Conservation (phyloP, 805 yeast genomes). For the Starmerella apicola region DNA sequence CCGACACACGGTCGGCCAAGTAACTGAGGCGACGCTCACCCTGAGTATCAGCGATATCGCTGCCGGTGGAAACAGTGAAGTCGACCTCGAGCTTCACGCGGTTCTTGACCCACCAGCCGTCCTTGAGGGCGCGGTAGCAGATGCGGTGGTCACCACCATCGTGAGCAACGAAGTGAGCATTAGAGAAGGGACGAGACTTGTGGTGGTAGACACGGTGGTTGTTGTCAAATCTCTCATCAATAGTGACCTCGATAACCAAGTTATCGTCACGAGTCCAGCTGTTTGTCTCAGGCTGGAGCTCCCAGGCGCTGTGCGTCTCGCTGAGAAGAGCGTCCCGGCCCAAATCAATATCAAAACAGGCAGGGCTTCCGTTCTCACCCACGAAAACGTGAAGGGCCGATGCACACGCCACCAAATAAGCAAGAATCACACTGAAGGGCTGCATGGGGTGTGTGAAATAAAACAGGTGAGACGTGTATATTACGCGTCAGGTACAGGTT, state of each 20-base stretch:
- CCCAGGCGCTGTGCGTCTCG: constrained; percentile 58
- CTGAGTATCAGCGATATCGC: constrained; percentile 47
- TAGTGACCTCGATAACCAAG: constrained; percentile 52
- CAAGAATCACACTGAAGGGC: neutral
- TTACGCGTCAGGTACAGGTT: neutral
- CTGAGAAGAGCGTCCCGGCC: constrained; percentile 68
- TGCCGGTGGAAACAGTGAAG: constrained; percentile 52
- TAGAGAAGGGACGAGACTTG: constrained; percentile 46
- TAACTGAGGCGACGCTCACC: constrained; percentile 41
- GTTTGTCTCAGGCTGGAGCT: constrained; percentile 38
- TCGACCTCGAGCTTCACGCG: constrained; percentile 63
- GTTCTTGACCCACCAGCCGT: constrained; percentile 51
- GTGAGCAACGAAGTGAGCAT: constrained; percentile 67
- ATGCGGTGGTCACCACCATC: constrained; percentile 78
- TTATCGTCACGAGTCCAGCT: constrained; percentile 40
- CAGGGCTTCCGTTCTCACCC: constrained; percentile 52
- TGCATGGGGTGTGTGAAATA: neutral
- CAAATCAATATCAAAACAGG: constrained; percentile 76
- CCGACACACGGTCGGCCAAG: constrained; percentile 45
- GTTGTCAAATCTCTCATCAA: constrained; percentile 73
- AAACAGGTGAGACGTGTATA: neutral
- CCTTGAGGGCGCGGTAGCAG: constrained; percentile 50
- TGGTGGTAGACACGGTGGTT: constrained; percentile 67
- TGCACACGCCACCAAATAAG: neutral
- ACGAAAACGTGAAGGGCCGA: constrained; percentile 65